phyloP scores from a whole-genome alignment of 2,329 filamentous ascomycete species.

The Colletotrichum navitas region DNA sequence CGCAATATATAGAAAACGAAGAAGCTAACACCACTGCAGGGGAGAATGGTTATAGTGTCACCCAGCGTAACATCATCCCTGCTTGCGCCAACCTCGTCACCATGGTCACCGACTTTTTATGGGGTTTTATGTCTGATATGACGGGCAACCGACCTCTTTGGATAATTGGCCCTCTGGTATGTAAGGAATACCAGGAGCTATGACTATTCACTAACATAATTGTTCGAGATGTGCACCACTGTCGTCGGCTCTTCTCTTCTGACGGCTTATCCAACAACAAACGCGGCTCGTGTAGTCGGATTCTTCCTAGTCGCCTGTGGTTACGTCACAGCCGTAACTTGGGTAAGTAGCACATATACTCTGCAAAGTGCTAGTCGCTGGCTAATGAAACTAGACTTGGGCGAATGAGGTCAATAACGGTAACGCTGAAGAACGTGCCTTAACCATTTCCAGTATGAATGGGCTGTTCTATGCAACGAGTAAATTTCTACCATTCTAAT shows the following conservation, averaged over 20 bases:
- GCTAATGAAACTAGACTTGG: constrained; percentile 46
- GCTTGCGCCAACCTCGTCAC: constrained; percentile 35
- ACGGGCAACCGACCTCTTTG: constrained; percentile 16
- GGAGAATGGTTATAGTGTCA: constrained; percentile 30
- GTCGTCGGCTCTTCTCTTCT: constrained; percentile 27
- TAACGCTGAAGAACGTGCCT: constrained; percentile 50
- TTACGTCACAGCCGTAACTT: constrained; percentile 27
- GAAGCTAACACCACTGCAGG: not conserved
- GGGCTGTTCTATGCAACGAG: constrained; percentile 48
- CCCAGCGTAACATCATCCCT: constrained; percentile 32
- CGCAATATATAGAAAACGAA: accelerated
- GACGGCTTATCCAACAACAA: constrained; percentile 14
- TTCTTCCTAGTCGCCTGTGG: constrained; percentile 26
- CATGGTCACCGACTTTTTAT: constrained; percentile 29
- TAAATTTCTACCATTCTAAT: not conserved
- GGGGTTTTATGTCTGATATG: constrained; percentile 31
- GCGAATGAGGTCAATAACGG: constrained; percentile 51
- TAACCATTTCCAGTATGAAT: constrained; percentile 51
- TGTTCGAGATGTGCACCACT: constrained; percentile 10
- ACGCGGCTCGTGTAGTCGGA: constrained; percentile 21
- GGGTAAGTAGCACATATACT: not conserved
- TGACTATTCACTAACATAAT: not conserved
- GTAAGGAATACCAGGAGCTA: not conserved
- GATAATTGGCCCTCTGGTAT: constrained; percentile 23
- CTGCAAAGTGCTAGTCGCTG: not conserved